A percentile compares a stretch with the other conserved stretches of the same genome.
These are phyloP conservation scores for Penicillium expansum DNA, from an alignment of 2,329 filamentous ascomycete species.

Conservation along the genomic window DNA sequence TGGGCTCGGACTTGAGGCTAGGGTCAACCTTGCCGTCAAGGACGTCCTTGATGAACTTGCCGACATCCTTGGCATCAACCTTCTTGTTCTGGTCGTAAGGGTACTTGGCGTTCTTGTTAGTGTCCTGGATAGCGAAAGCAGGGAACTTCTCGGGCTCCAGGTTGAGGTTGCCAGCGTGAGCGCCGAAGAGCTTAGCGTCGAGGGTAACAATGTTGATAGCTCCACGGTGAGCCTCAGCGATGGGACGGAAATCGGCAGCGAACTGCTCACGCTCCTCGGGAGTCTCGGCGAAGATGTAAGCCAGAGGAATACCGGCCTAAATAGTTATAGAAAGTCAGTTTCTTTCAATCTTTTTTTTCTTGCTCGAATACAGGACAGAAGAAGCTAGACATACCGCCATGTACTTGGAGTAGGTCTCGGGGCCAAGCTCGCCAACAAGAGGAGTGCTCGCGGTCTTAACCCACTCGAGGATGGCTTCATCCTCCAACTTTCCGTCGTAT, in stretches of 20 bases:
- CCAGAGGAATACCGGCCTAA: constrained; percentile 79
- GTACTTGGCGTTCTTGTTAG: constrained; percentile 93
- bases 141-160: constrained; percentile 94
- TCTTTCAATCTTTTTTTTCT: too few species aligned
- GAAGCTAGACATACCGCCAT: constrained; percentile 63
- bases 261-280: constrained; percentile 82
- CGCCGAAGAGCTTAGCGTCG: constrained; percentile 88
- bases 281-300: constrained; percentile 96
- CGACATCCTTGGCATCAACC: constrained; percentile 70
- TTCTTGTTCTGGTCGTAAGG: constrained; percentile 83
- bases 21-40: constrained; percentile 83
- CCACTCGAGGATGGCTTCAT: constrained; percentile 76
- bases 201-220: constrained; percentile 97
- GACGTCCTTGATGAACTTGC: constrained; percentile 82
- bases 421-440: constrained; percentile 91
- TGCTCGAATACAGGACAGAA: not conserved
- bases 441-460: constrained; percentile 82
- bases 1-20: constrained; percentile 96
- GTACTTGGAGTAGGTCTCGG: constrained; percentile 93
- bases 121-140: constrained; percentile 96
- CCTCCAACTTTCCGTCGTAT: constrained; percentile 78
- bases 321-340: not conserved
- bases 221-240: constrained; percentile 91
- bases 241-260: constrained; percentile 71
- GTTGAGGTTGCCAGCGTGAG: constrained; percentile 95